Evolutionary conservation across 1,284 basidiomycete genomes (phyloP).

Genomic region (Phellopilus nigrolimitatus): DNA sequence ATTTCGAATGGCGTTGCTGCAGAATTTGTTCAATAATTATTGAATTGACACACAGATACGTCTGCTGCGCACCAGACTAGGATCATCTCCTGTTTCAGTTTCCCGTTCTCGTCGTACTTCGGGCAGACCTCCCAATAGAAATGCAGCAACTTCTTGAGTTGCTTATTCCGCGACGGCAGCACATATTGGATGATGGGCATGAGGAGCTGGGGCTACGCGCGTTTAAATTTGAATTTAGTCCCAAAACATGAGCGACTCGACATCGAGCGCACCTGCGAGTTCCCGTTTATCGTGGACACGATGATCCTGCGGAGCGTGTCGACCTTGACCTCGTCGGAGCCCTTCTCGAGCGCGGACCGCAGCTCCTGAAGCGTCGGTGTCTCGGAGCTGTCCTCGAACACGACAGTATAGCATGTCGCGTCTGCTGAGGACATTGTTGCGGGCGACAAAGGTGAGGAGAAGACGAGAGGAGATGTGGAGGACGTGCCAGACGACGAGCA

Average conservation of each 20-base stretch:
- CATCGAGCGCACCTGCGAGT: conserved; percentile 59
- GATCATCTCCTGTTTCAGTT: conserved; percentile 99
- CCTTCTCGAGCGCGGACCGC: conserved; percentile 86
- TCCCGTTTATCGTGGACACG: conserved; percentile 93
- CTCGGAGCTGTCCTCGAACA: conserved; percentile 76
- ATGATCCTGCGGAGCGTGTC: conserved; percentile 97
- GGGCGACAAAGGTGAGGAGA: too few species aligned
- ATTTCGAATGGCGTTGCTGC: conserved; percentile 19
- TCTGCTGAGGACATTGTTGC: conserved; percentile 36
- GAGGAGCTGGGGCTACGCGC: conserved; percentile 74
- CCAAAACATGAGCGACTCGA: neutral
- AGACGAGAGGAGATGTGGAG: neutral
- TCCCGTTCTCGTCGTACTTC: conserved; percentile 95
- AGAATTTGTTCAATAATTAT: neutral
- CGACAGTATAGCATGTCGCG: conserved; percentile 77
- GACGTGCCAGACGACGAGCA: neutral
- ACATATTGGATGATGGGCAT: conserved; percentile 99
- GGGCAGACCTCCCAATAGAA: conserved; percentile 99
- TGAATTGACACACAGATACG: neutral
- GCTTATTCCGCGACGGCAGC: conserved; percentile 93
- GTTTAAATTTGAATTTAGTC: neutral
- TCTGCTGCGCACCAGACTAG: conserved; percentile 80
- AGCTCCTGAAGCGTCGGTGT: conserved; percentile 82
- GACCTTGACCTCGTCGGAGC: conserved; percentile 95
- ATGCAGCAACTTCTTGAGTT: conserved; percentile 96